Evolutionary conservation across 108 stramenopile species (phyloP).

Genomic region (Aurantiochytrium sp.): DNA sequence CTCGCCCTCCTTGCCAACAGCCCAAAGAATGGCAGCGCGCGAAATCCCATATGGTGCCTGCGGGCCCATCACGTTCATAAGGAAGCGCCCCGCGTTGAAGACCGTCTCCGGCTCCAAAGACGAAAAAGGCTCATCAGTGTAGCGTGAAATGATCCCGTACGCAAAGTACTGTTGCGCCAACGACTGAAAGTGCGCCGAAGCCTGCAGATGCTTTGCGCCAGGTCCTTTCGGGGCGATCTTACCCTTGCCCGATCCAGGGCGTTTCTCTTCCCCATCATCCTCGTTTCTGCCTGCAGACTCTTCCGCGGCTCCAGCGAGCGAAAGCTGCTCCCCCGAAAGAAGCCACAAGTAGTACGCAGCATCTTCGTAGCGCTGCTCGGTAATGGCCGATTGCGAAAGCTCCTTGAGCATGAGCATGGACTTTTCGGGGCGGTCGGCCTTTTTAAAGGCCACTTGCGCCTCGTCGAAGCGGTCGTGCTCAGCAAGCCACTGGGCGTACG

Average conservation of each 20-base stretch:
- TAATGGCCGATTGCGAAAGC: slow-evolving; percentile 43
- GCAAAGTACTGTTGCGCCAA: slow-evolving; percentile 58
- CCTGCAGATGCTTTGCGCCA: no score
- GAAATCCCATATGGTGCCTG: slow-evolving; percentile 49
- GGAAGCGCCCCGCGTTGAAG: slow-evolving; percentile 49
- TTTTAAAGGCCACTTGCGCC: slow-evolving; percentile 48
- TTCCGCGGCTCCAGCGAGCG: not conserved
- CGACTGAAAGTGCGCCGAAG: slow-evolving; percentile 21
- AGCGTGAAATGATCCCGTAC: slow-evolving; percentile 44
- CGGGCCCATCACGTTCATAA: slow-evolving; percentile 47
- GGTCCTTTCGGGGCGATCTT: no score
- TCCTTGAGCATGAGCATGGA: slow-evolving; percentile 40
- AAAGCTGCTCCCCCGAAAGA: slow-evolving; percentile 27
- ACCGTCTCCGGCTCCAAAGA: slow-evolving; percentile 51
- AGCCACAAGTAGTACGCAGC: slow-evolving; percentile 54
- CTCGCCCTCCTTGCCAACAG: slow-evolving; percentile 54
- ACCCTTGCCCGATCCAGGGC: no score
- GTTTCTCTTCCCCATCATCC: no score
- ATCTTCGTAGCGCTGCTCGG: slow-evolving; percentile 50
- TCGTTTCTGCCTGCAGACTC: no score
- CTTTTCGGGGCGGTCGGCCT: slow-evolving; percentile 44
- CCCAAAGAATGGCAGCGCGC: slow-evolving; percentile 49
- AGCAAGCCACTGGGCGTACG: slow-evolving; percentile 58
- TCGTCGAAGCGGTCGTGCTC: slow-evolving; percentile 52
- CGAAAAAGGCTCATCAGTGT: slow-evolving; percentile 57